A percentile compares a stretch with the other conserved stretches of the same genome.
Conservation (phyloP, 1,139 yeast species). For the Debaryomyces coudertii region DNA sequence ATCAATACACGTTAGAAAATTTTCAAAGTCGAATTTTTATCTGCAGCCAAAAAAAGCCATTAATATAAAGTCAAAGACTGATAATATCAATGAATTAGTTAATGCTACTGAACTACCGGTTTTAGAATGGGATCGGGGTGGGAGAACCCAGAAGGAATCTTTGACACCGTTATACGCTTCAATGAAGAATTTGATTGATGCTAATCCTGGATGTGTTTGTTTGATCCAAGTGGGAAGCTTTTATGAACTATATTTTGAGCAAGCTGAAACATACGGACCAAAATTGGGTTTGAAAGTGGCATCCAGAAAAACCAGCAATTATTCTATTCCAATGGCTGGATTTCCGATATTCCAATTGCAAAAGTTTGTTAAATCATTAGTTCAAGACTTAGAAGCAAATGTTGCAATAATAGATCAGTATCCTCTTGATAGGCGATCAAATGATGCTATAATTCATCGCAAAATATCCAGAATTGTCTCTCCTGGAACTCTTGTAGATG, state of each 20-base stretch:
- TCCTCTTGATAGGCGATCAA: conserved; percentile 25
- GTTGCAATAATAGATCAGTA: conserved; percentile 85
- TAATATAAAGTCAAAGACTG: not conserved
- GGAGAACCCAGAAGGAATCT: conserved; percentile 31
- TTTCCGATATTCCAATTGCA: conserved; percentile 77
- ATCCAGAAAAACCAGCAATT: conserved; percentile 42
- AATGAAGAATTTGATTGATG: conserved; percentile 37
- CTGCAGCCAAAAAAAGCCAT: conserved; percentile 1
- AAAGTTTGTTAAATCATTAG: conserved; percentile 72
- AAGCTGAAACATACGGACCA: conserved; percentile 76
- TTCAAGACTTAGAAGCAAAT: conserved; percentile 65
- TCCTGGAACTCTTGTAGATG: conserved; percentile 93
- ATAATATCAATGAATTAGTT: not conserved
- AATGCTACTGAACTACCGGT: conserved; percentile 4
- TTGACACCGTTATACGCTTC: conserved; percentile 43
- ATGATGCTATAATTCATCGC: conserved; percentile 54
- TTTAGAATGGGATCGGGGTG: conserved; percentile 47
- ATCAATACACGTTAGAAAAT: not conserved
- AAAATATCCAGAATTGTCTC: conserved; percentile 80
- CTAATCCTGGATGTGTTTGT: conserved; percentile 68
- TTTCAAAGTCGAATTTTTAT: not conserved
- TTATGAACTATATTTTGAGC: conserved; percentile 87
- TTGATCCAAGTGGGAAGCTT: conserved; percentile 83
- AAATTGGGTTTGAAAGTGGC: conserved; percentile 62
- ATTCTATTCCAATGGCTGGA: conserved; percentile 82